Evolutionary conservation across 1,139 yeast genomes (phyloP).

Genomic region (Yamadazyma aaseri): DNA sequence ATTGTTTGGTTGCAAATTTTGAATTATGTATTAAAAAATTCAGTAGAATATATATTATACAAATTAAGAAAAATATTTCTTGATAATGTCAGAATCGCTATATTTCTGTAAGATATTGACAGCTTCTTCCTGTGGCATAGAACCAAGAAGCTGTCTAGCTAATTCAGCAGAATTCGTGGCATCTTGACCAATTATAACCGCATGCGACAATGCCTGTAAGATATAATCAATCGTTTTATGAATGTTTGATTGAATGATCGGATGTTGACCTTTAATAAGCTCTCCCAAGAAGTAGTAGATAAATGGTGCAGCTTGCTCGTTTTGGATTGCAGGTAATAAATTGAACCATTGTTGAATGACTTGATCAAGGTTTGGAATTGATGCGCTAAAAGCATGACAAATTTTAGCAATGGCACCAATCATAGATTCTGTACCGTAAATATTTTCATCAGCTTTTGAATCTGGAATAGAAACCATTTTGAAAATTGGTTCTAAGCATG

Average conservation of each 20-base stretch:
- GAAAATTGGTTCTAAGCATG: constrained; percentile 71
- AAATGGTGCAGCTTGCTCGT: constrained; percentile 88
- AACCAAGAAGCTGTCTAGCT: constrained; percentile 49
- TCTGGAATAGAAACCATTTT: constrained; percentile 79
- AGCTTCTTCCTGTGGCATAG: constrained; percentile 62
- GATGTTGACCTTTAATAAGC: constrained; percentile 68
- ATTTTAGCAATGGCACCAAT: constrained; percentile 83
- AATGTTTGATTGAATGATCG: constrained; percentile 52
- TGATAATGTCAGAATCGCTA: constrained; percentile 13
- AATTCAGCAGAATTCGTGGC: constrained; percentile 65
- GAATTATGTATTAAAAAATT: too few relatives aligned
- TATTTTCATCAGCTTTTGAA: constrained; percentile 79
- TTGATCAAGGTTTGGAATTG: constrained; percentile 61
- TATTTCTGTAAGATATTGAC: constrained; percentile 55
- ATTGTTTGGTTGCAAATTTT: too few relatives aligned
- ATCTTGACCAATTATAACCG: constrained; percentile 65
- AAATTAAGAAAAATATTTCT: constrained; percentile 14
- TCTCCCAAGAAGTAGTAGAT: constrained; percentile 76
- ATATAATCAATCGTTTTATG: constrained; percentile 73
- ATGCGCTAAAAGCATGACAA: constrained; percentile 53
- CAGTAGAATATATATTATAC: not conserved
- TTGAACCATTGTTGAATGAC: constrained; percentile 76
- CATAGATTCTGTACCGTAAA: constrained; percentile 85
- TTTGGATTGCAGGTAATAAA: constrained; percentile 78
- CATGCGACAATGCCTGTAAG: constrained; percentile 72